phyloP scores from a whole-genome alignment of 228 moss, liverwort and hornwort genomes.

The Sphagnum fallax region DNA sequence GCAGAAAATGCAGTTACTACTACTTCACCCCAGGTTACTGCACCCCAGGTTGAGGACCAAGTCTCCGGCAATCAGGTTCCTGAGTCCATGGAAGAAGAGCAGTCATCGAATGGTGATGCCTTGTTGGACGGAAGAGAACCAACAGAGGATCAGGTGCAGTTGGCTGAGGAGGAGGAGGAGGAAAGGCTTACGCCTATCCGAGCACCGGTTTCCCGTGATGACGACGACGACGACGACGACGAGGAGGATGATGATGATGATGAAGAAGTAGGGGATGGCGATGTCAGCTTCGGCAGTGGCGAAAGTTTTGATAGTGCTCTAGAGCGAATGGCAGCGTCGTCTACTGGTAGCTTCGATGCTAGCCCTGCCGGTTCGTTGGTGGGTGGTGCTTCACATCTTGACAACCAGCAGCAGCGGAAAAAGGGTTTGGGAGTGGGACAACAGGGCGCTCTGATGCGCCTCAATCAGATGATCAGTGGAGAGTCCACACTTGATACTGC shows the following conservation, averaged over 20 bases:
- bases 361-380: slow-evolving; percentile 57
- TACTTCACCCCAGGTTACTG: no score
- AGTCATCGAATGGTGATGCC: slow-evolving; percentile 9
- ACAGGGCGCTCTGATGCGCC: slow-evolving; percentile 29
- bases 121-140: slow-evolving; percentile 15
- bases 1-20: no score
- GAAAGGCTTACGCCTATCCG: slow-evolving; percentile 41
- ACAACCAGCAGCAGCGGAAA: slow-evolving; percentile 8
- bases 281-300: slow-evolving; percentile 58
- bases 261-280: background rate
- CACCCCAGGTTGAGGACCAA: no score
- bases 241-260: no score
- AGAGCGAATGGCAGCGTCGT: slow-evolving; percentile 77
- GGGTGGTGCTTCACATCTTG: slow-evolving; percentile 23
- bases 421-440: slow-evolving; percentile 30
- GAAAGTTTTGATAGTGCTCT: slow-evolving; percentile 87
- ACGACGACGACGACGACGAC: slow-evolving; percentile 19
- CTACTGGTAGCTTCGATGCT: slow-evolving; percentile 50
- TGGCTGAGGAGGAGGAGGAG: slow-evolving; percentile 14
- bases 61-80: no score
- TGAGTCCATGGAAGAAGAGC: slow-evolving; percentile 21
- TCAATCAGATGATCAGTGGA: slow-evolving; percentile 25
- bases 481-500: slow-evolving; percentile 19
- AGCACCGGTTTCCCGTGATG: slow-evolving; percentile 45
- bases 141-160: slow-evolving; percentile 13